Evolutionary conservation across 441 rosid species (phyloP).

Genomic region (Hypseocharis bilobata): DNA sequence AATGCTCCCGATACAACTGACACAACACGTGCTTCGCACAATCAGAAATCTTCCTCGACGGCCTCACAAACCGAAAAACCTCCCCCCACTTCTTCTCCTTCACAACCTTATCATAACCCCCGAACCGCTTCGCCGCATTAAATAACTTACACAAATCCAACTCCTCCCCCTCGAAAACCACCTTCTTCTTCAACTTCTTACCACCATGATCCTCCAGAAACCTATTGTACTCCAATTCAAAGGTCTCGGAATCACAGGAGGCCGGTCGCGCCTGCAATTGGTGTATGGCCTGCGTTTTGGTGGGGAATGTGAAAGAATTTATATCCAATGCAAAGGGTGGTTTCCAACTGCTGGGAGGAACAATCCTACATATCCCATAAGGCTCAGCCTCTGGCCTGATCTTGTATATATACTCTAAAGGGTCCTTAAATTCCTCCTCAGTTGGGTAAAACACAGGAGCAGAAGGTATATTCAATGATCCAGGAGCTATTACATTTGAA

Average conservation of each 20-base stretch:
- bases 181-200: slow-evolving; percentile 65
- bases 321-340: slow-evolving; percentile 72
- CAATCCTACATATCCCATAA: slow-evolving; percentile 86
- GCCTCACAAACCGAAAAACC: slow-evolving; percentile 62
- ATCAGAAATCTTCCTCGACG: slow-evolving; percentile 56
- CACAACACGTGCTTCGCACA: slow-evolving; percentile 84
- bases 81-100: slow-evolving; percentile 82
- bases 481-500: slow-evolving; percentile 27
- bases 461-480: slow-evolving; percentile 39
- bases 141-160: slow-evolving; percentile 82
- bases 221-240: slow-evolving; percentile 73
- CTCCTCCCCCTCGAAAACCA: slow-evolving; percentile 71
- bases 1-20: slow-evolving; percentile 69
- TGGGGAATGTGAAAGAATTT: slow-evolving; percentile 62
- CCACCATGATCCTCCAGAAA: slow-evolving; percentile 65
- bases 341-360: slow-evolving; percentile 65
- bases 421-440: slow-evolving; percentile 75
- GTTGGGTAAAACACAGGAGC: slow-evolving; percentile 76
- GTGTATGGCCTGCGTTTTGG: slow-evolving; percentile 92
- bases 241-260: slow-evolving; percentile 72
- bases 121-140: slow-evolving; percentile 83
- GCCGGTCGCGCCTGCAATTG: slow-evolving; percentile 86
- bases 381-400: slow-evolving; percentile 80
- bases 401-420: slow-evolving; percentile 68
- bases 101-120: slow-evolving; percentile 66